Evolutionary conservation across 257 asterid species (phyloP).

Genomic region (Buddleja alternifolia): DNA sequence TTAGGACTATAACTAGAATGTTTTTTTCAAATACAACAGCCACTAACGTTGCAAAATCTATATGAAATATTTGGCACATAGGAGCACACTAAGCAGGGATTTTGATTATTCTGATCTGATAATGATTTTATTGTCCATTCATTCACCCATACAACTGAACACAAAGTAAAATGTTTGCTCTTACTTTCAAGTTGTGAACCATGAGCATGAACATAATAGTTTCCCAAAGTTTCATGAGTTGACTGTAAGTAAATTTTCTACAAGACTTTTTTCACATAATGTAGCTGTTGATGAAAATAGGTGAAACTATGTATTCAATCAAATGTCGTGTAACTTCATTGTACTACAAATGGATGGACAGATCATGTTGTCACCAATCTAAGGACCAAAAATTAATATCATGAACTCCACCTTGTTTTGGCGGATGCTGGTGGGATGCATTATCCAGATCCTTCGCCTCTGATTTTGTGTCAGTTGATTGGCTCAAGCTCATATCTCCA

Average conservation of each 20-base stretch:
- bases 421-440: conserved; percentile 40
- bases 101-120: neutral
- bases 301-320: no score
- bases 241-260: neutral
- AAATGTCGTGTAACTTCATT: no score
- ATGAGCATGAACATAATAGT: neutral
- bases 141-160: conserved; percentile 5
- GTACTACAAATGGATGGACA: neutral
- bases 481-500: conserved; percentile 48
- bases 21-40: neutral
- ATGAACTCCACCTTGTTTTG: conserved; percentile 57
- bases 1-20: neutral
- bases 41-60: neutral
- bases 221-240: neutral
- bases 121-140: neutral
- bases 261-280: neutral
- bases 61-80: no score
- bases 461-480: conserved; percentile 33
- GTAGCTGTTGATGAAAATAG: neutral
- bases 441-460: conserved; percentile 52
- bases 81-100: neutral
- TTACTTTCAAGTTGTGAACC: neutral
- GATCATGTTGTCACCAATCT: neutral
- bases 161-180: neutral
- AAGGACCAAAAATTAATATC: conserved; percentile 1